Conservation (phyloP, 2,329 filamentous ascomycete species). For the Emergomyces pasteurianus region DNA sequence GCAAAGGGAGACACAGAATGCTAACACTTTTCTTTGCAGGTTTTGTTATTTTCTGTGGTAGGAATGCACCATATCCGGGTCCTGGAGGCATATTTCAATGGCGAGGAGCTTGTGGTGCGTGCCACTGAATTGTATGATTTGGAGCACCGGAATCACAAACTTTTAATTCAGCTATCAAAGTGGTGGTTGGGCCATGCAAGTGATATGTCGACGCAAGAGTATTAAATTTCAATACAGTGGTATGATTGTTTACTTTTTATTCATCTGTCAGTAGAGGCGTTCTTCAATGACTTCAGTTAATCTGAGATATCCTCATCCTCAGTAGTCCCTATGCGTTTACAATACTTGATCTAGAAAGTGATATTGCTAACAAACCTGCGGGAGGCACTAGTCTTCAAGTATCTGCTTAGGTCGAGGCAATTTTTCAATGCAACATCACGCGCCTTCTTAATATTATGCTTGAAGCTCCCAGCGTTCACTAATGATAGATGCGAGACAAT, state of each 20-base stretch:
- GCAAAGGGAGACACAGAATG: not conserved
- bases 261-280: not conserved
- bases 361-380: too few species aligned
- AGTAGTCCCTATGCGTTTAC: not conserved
- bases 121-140: constrained; percentile 5
- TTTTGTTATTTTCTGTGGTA: constrained; percentile 8
- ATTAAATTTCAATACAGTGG: not conserved
- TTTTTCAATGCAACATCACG: too few species aligned
- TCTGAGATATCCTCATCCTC: constrained; percentile 1
- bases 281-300: not conserved
- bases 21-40: constrained; percentile 1
- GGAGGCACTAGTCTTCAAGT: too few species aligned
- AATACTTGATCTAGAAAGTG: not conserved
- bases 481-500: too few species aligned
- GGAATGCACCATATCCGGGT: constrained; percentile 5
- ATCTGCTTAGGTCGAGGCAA: too few species aligned
- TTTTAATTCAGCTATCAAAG: constrained; percentile 4
- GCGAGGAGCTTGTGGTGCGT: constrained; percentile 7
- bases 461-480: too few species aligned
- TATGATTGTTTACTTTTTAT: constrained; percentile 1
- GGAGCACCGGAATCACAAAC: constrained; percentile 1
- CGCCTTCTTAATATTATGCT: too few species aligned
- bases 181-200: constrained; percentile 4
- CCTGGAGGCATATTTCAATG: constrained; percentile 8
- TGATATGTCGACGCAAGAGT: constrained; percentile 1